Conservation (phyloP, 2,329 filamentous ascomycete genomes). For the Aspergillus aculeatinus region DNA sequence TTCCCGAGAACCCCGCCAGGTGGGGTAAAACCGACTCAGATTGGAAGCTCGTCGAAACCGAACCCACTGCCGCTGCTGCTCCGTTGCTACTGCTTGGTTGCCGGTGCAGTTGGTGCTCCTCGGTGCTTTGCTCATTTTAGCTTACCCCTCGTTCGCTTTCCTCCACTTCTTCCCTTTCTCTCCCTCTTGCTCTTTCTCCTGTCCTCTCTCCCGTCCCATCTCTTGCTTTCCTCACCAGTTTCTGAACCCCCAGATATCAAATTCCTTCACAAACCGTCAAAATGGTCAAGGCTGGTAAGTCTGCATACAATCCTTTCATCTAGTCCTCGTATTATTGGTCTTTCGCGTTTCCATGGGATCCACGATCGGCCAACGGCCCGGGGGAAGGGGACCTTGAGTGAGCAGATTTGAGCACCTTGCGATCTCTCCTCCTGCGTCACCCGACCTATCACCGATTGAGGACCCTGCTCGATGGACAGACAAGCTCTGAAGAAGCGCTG, state of each 20-base stretch:
- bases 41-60: constrained; percentile 17
- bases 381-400: constrained; percentile 34
- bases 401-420: constrained; percentile 47
- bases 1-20: constrained; percentile 22
- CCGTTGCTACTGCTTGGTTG: constrained; percentile 1
- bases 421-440: constrained; percentile 16
- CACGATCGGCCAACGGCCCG: constrained; percentile 30
- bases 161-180: constrained; percentile 13
- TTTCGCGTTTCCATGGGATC: constrained; percentile 17
- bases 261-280: constrained; percentile 59
- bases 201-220: constrained; percentile 9
- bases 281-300: constrained; percentile 98
- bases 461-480: constrained; percentile 6
- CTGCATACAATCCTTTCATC: constrained; percentile 2
- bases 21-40: constrained; percentile 14
- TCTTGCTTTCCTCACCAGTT: constrained; percentile 11
- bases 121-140: constrained; percentile 5
- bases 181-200: constrained; percentile 19
- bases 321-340: constrained; percentile 19
- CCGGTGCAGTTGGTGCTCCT: background rate
- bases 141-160: constrained; percentile 16
- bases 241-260: constrained; percentile 19
- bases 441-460: constrained; percentile 31
- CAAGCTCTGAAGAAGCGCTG: constrained; percentile 9
- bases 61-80: constrained; percentile 11